Conservation (phyloP, 2,329 filamentous ascomycete species). For the Penicillium thymicola region DNA sequence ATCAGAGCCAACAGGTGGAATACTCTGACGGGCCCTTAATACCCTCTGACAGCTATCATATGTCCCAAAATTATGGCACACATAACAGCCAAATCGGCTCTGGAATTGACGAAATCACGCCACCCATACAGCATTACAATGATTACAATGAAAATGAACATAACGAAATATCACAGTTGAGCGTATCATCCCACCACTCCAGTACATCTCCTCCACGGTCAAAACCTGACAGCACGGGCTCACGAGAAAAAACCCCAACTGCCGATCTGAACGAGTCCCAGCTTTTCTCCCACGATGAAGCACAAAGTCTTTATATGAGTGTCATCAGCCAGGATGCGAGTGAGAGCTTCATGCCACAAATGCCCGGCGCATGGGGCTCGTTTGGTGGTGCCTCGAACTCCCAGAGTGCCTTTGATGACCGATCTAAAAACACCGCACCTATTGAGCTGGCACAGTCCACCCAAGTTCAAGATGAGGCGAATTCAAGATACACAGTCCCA, state of each 20-base stretch:
- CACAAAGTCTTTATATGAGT: slow-evolving; percentile 54
- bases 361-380: slow-evolving; percentile 45
- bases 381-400: slow-evolving; percentile 18
- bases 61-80: background rate
- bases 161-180: background rate
- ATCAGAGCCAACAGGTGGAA: slow-evolving; percentile 1
- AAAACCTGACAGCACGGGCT: slow-evolving; percentile 24
- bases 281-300: slow-evolving; percentile 49
- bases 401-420: background rate
- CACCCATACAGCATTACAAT: background rate
- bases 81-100: slow-evolving; percentile 4
- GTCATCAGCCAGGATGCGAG: slow-evolving; percentile 49
- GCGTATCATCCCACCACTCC: slow-evolving; percentile 6
- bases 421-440: background rate
- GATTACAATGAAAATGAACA: slow-evolving; percentile 1
- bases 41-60: background rate
- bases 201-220: slow-evolving; percentile 19
- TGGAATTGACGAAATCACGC: background rate
- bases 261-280: slow-evolving; percentile 47
- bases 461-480: slow-evolving; percentile 21
- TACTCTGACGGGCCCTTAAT: background rate
- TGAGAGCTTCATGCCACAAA: slow-evolving; percentile 31
- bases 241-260: slow-evolving; percentile 21
- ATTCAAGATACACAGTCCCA: slow-evolving; percentile 29
- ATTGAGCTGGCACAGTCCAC: background rate